Conservation (phyloP, 1,284 basidiomycete species). For the Austroboletus niveus region DNA sequence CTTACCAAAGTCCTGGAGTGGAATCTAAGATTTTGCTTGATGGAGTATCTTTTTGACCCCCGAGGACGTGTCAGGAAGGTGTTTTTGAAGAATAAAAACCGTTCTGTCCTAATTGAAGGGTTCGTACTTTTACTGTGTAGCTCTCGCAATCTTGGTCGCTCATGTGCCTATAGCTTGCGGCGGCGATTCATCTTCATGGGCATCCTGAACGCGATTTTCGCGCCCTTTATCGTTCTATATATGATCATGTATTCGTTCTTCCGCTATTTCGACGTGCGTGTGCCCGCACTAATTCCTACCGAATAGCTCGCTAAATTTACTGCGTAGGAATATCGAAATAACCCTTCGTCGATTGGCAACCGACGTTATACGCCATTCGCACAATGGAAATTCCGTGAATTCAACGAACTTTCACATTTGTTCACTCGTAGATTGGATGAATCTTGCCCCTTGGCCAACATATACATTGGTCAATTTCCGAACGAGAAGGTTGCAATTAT, state of each 20-base stretch:
- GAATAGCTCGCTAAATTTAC: slow-evolving; percentile 1
- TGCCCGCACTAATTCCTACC: background rate
- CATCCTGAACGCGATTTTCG: slow-evolving; percentile 90
- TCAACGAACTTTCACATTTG: slow-evolving; percentile 95
- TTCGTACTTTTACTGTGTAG: slow-evolving; percentile 38
- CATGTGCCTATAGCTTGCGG: slow-evolving; percentile 53
- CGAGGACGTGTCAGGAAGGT: slow-evolving; percentile 87
- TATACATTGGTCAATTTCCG: slow-evolving; percentile 97
- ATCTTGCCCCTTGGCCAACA: slow-evolving; percentile 86
- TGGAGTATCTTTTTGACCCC: slow-evolving; percentile 91
- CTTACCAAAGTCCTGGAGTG: slow-evolving; percentile 92
- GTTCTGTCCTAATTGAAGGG: slow-evolving; percentile 80
- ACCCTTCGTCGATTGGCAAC: slow-evolving; percentile 91
- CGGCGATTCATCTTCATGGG: slow-evolving; percentile 96
- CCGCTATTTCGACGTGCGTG: slow-evolving; percentile 91
- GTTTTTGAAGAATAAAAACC: slow-evolving; percentile 84
- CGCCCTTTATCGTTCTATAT: slow-evolving; percentile 97
- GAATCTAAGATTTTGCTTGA: slow-evolving; percentile 93
- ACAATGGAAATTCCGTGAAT: slow-evolving; percentile 98
- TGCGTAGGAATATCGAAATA: slow-evolving; percentile 94
- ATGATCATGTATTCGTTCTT: slow-evolving; percentile 98
- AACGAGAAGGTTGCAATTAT: slow-evolving; percentile 90
- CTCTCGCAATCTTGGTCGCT: slow-evolving; percentile 1
- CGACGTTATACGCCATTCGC: slow-evolving; percentile 94
- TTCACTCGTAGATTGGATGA: slow-evolving; percentile 85